Conservation (phyloP, 2,329 filamentous ascomycete species). For the Botrytis porri region DNA sequence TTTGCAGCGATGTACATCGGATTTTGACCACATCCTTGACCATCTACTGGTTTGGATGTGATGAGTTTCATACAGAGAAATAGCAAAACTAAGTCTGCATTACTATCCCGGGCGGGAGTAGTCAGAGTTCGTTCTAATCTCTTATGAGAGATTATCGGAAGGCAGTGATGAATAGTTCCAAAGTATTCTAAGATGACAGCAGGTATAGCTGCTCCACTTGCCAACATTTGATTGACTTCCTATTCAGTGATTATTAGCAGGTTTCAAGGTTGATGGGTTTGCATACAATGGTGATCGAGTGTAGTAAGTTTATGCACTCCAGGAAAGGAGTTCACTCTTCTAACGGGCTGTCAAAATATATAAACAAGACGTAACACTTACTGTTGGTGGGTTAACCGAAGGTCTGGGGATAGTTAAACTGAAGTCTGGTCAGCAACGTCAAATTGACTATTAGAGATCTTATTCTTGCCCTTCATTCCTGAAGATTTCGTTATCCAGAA, state of each 20-base stretch:
- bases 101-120: constrained; percentile 44
- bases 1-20: constrained; percentile 46
- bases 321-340: neutral
- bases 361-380: neutral
- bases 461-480: constrained; percentile 36
- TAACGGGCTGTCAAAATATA: neutral
- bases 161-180: constrained; percentile 45
- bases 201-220: constrained; percentile 41
- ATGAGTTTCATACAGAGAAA: constrained; percentile 50
- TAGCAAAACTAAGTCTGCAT: constrained; percentile 47
- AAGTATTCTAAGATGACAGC: constrained; percentile 45
- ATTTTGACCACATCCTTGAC: constrained; percentile 39
- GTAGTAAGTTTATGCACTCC: neutral
- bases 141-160: constrained; percentile 49
- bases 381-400: constrained; percentile 19
- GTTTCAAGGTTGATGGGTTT: neutral
- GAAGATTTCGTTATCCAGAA: constrained; percentile 45
- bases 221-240: constrained; percentile 43
- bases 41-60: constrained; percentile 40
- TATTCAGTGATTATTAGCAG: constrained; percentile 22
- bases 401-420: constrained; percentile 42
- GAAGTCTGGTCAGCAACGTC: constrained; percentile 20
- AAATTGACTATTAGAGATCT: neutral
- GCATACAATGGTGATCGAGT: neutral
- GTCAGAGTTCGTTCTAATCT: constrained; percentile 42